phyloP scores from a whole-genome alignment of 2,329 filamentous ascomycete species.

The Hyphodiscus sp. region DNA sequence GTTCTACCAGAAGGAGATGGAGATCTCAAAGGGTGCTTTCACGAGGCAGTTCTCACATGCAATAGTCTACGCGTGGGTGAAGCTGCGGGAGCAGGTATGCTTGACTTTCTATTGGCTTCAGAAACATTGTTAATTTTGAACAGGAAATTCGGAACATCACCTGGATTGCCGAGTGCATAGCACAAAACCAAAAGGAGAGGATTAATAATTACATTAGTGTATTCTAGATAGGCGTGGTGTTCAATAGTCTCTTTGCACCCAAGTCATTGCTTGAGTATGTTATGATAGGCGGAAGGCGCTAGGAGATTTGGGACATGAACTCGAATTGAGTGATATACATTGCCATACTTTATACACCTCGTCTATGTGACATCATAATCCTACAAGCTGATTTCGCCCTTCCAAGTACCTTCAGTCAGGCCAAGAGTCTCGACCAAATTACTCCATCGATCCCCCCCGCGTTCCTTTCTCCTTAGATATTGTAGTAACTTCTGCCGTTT shows the following conservation, averaged over 20 bases:
- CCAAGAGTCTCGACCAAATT: constrained; percentile 79
- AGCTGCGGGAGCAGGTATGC: constrained; percentile 89
- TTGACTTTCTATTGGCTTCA: background rate
- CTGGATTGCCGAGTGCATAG: constrained; percentile 99
- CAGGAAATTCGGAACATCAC: constrained; percentile 99
- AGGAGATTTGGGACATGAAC: constrained; percentile 21
- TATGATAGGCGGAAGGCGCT: constrained; percentile 22
- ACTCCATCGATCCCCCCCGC: constrained; percentile 84
- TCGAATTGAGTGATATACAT: constrained; percentile 16
- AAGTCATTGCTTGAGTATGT: constrained; percentile 12
- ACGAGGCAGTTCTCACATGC: constrained; percentile 93
- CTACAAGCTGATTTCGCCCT: constrained; percentile 77
- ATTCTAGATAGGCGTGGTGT: constrained; percentile 50
- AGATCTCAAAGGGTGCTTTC: constrained; percentile 90
- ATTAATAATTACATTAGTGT: constrained; percentile 99
- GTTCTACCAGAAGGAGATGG: constrained; percentile 99
- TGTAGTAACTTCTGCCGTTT: constrained; percentile 79
- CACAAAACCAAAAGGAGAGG: constrained; percentile 98
- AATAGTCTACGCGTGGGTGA: constrained; percentile 97
- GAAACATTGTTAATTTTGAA: background rate
- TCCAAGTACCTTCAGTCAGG: constrained; percentile 81
- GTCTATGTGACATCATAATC: constrained; percentile 18
- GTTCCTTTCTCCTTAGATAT: constrained; percentile 84
- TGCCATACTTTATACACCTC: constrained; percentile 21
- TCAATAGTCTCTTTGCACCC: constrained; percentile 12